Evolutionary conservation across 208 protist genomes (phyloP).

Genomic region (Naegleria fowleri): DNA sequence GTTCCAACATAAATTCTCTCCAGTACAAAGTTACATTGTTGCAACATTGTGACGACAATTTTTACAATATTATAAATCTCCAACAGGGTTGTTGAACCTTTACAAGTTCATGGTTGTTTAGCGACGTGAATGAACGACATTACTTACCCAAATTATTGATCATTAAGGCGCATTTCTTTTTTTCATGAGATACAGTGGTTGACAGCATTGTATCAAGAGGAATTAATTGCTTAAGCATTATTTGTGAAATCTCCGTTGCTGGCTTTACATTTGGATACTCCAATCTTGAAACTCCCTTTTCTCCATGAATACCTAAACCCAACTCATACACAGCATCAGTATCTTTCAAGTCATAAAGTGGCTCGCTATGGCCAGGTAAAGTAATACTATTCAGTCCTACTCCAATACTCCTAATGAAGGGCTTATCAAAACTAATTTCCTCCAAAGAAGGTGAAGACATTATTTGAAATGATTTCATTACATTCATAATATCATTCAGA

Average conservation of each 20-base stretch:
- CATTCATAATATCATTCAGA: background rate
- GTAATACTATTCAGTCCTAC: conserved; percentile 33
- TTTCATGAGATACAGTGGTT: too few species aligned
- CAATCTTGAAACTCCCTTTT: conserved; percentile 44
- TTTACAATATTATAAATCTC: conserved; percentile 58
- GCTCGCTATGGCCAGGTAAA: conserved; percentile 31
- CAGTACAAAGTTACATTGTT: conserved; percentile 42
- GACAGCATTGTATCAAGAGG: background rate
- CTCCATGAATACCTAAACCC: conserved; percentile 80
- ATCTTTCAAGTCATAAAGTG: conserved; percentile 47
- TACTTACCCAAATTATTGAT: too few species aligned
- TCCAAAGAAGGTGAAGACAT: background rate
- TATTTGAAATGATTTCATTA: background rate
- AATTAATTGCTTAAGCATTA: background rate
- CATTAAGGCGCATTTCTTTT: too few species aligned
- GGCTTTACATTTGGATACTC: conserved; percentile 17
- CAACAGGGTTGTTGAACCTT: conserved; percentile 65
- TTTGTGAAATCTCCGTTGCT: background rate
- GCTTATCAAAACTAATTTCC: background rate
- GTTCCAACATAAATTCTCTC: conserved; percentile 55
- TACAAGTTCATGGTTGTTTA: too few species aligned
- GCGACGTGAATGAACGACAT: too few species aligned
- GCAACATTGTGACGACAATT: conserved; percentile 45
- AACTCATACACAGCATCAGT: conserved; percentile 45
- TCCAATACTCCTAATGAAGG: conserved; percentile 13